A percentile compares a stretch with the other conserved stretches of the same genome.
Conservation (phyloP, 1,284 basidiomycete species). For the Cryptococcus sp. region DNA sequence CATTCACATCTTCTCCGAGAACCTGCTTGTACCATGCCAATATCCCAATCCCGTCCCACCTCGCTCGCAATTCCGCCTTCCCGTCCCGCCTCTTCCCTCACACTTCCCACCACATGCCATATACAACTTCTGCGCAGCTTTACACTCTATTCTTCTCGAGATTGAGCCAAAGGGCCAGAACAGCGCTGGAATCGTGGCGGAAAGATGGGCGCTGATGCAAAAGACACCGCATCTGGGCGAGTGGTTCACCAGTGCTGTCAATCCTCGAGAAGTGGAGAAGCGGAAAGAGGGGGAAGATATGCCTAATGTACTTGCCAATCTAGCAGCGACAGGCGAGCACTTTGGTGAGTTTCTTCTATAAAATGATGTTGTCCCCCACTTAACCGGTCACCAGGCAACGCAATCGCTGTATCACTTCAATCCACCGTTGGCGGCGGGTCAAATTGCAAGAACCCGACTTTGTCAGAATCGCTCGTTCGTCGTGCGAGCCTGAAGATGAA, state of each 20-base stretch:
- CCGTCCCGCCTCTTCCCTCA: conserved; percentile 37
- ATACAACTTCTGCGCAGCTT: conserved; percentile 43
- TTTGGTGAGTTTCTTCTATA: conserved; percentile 32
- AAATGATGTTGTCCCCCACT: not conserved
- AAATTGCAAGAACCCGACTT: conserved; percentile 11
- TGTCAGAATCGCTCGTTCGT: conserved; percentile 36
- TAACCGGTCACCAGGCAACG: conserved; percentile 25
- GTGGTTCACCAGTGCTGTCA: conserved; percentile 44
- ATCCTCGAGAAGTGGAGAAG: conserved; percentile 31
- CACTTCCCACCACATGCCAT: conserved; percentile 41
- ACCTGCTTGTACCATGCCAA: conserved; percentile 41
- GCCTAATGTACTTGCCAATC: conserved; percentile 11
- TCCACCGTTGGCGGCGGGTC: conserved; percentile 19
- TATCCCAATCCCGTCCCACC: conserved; percentile 50
- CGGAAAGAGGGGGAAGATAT: conserved; percentile 9
- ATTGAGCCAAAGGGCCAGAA: conserved; percentile 24
- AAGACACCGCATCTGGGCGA: conserved; percentile 38
- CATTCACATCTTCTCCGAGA: conserved; percentile 42
- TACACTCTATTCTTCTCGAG: conserved; percentile 37
- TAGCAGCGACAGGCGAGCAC: conserved; percentile 26
- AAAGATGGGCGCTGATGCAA: conserved; percentile 48
- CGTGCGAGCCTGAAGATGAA: conserved; percentile 41
- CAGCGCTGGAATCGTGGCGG: conserved; percentile 12
- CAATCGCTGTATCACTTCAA: conserved; percentile 33
- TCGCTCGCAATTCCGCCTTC: conserved; percentile 36